phyloP scores from a whole-genome alignment of 1,139 yeast genomes.

The Zygotorulaspora mrakii region DNA sequence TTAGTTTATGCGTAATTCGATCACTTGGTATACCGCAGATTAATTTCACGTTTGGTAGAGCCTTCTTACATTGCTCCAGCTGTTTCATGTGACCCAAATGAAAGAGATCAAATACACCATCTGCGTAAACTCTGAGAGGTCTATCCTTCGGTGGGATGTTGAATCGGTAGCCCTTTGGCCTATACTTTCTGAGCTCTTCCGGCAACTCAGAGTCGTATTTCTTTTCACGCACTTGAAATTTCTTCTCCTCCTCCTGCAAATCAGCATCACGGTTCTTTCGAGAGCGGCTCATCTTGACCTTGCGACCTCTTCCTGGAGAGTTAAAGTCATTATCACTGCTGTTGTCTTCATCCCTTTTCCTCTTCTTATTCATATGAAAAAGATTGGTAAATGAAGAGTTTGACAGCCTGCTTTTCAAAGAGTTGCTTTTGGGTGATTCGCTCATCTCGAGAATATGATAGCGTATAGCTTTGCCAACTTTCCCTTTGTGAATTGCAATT shows the following conservation, averaged over 20 bases:
- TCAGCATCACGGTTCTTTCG: constrained; percentile 17
- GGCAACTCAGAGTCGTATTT: constrained; percentile 59
- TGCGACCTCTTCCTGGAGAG: constrained; percentile 32
- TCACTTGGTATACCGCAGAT: constrained; percentile 94
- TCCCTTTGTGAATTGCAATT: not conserved
- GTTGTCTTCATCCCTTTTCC: constrained; percentile 19
- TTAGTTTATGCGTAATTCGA: constrained; percentile 81
- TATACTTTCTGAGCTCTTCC: constrained; percentile 58
- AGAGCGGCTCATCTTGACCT: constrained; percentile 24
- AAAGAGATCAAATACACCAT: constrained; percentile 94
- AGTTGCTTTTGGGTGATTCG: constrained; percentile 19
- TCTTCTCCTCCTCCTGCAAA: constrained; percentile 36
- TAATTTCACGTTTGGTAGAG: constrained; percentile 77
- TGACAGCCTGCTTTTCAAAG: constrained; percentile 30
- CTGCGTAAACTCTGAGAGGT: constrained; percentile 90
- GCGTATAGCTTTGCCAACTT: not conserved
- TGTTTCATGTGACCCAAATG: constrained; percentile 98
- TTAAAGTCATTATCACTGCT: constrained; percentile 10
- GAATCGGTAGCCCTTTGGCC: constrained; percentile 68
- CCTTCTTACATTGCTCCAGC: constrained; percentile 90
- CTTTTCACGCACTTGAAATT: constrained; percentile 49
- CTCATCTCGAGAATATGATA: constrained; percentile 5
- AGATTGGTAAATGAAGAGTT: constrained; percentile 32
- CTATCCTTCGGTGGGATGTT: constrained; percentile 82
- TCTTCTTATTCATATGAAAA: constrained; percentile 30